Evolutionary conservation across 192 early-diverging fungal genomes (phyloP).

Genomic region (Rhizoclosmatium globosum): DNA sequence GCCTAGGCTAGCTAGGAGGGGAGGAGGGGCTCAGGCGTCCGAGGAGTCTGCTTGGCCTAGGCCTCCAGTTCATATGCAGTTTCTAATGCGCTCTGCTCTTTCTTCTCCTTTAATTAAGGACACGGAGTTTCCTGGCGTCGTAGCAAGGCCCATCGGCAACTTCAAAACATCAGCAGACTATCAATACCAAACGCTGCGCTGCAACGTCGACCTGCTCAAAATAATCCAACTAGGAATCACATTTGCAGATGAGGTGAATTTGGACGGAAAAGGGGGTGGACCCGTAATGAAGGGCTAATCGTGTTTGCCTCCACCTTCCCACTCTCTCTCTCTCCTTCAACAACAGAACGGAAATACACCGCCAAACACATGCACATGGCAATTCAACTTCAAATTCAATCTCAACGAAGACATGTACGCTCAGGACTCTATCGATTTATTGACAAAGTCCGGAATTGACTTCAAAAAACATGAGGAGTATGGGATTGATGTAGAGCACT

Average conservation of each 20-base stretch:
- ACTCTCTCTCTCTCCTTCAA: not conserved
- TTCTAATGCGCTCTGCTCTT: not conserved
- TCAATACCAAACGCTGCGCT: slow-evolving; percentile 96
- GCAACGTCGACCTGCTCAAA: slow-evolving; percentile 97
- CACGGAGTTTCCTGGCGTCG: slow-evolving; percentile 99
- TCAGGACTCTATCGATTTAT: slow-evolving; percentile 96
- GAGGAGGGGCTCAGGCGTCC: too few relatives aligned
- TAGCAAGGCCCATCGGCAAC: slow-evolving; percentile 96
- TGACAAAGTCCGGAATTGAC: slow-evolving; percentile 97
- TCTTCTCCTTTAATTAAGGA: slow-evolving; percentile 63
- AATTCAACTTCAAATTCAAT: slow-evolving; percentile 99
- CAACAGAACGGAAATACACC: slow-evolving; percentile 82
- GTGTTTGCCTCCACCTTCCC: too few relatives aligned
- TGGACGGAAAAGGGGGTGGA: not conserved
- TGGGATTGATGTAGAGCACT: slow-evolving; percentile 94
- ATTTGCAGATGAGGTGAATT: slow-evolving; percentile 76
- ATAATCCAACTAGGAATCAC: slow-evolving; percentile 99
- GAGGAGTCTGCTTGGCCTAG: too few relatives aligned
- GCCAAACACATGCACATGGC: slow-evolving; percentile 91
- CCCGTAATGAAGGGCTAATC: too few relatives aligned
- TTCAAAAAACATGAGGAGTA: slow-evolving; percentile 96
- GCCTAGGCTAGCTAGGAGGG: too few relatives aligned
- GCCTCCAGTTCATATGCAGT: not conserved
- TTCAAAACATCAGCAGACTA: slow-evolving; percentile 97
- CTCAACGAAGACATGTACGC: slow-evolving; percentile 97